Percentiles rank a stretch among this genome's conserved stretches.
Evolutionary conservation across 208 protist genomes (phyloP).

Genomic region (Acanthamoeba polyphaga): DNA sequence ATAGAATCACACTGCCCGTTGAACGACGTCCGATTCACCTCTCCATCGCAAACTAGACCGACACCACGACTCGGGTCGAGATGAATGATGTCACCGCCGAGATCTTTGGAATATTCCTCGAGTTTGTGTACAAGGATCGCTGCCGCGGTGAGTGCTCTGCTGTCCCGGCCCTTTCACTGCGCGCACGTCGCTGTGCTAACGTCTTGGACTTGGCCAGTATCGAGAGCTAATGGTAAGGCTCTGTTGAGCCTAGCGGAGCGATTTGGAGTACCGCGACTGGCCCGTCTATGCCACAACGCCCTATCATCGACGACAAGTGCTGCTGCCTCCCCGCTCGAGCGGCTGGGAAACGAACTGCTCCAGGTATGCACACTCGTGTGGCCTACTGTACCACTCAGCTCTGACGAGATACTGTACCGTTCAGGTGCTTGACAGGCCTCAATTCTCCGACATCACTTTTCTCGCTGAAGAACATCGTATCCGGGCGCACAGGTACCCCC

Average conservation of each 20-base stretch:
- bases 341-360: background rate
- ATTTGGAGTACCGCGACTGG: background rate
- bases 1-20: too few relatives aligned
- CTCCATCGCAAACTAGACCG: background rate
- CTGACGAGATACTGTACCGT: background rate
- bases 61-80: background rate
- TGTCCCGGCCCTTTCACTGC: background rate
- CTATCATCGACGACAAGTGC: background rate
- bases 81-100: background rate
- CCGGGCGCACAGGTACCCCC: background rate
- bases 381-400: background rate
- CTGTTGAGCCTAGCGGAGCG: background rate
- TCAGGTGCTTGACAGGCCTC: background rate
- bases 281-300: background rate
- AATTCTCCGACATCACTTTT: slow-evolving; percentile 3
- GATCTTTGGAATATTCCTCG: background rate
- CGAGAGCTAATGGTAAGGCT: background rate
- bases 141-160: background rate
- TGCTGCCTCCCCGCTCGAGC: background rate
- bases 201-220: background rate
- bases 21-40: too few relatives aligned
- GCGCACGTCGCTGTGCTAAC: background rate
- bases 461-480: background rate
- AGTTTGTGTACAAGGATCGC: slow-evolving; percentile 3
- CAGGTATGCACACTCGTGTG: background rate